Evolutionary conservation across 345 rosid genomes (phyloP).

Genomic region (Boechera stricta): DNA sequence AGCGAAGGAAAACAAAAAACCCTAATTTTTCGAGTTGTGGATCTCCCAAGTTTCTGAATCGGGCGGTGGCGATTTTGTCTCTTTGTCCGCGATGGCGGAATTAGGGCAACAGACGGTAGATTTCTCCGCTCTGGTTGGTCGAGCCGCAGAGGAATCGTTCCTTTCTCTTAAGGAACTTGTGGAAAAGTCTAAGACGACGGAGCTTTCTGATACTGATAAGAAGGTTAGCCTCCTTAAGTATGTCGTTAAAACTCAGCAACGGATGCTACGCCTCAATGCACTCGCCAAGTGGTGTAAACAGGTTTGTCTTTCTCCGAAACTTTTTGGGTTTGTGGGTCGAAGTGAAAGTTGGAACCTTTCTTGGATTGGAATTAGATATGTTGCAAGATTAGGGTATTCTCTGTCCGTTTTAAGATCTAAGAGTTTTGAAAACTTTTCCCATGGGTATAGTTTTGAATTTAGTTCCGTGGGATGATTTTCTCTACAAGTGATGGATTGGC

Average conservation of each 20-base stretch:
- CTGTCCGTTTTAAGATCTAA: constrained; percentile 8
- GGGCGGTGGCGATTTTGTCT: constrained; percentile 18
- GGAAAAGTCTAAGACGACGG: constrained; percentile 70
- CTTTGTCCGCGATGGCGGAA: constrained; percentile 60
- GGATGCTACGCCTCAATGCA: constrained; percentile 91
- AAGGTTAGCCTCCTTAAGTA: constrained; percentile 84
- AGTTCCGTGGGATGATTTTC: not conserved
- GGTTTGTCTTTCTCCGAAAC: constrained; percentile 49
- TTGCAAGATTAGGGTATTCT: constrained; percentile 18
- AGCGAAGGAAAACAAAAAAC: constrained; percentile 24
- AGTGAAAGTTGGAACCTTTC: constrained; percentile 35
- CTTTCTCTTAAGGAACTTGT: constrained; percentile 77
- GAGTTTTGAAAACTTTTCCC: not conserved
- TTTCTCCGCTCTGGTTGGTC: constrained; percentile 74
- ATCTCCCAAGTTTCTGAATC: constrained; percentile 32
- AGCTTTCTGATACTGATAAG: constrained; percentile 82
- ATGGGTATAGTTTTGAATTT: not conserved
- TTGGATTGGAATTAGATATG: constrained; percentile 11
- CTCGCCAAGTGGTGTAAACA: constrained; percentile 99
- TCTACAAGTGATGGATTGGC: not conserved
- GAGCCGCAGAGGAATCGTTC: constrained; percentile 90
- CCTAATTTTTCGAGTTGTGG: constrained; percentile 39
- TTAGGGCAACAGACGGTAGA: constrained; percentile 90
- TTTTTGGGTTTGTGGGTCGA: constrained; percentile 4
- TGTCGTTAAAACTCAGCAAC: constrained; percentile 83